Evolutionary conservation across 2,329 filamentous ascomycete genomes (phyloP), one percentile per base, ranked within the genome.

Genomic region (Biscogniauxia mediterranea): DNA sequence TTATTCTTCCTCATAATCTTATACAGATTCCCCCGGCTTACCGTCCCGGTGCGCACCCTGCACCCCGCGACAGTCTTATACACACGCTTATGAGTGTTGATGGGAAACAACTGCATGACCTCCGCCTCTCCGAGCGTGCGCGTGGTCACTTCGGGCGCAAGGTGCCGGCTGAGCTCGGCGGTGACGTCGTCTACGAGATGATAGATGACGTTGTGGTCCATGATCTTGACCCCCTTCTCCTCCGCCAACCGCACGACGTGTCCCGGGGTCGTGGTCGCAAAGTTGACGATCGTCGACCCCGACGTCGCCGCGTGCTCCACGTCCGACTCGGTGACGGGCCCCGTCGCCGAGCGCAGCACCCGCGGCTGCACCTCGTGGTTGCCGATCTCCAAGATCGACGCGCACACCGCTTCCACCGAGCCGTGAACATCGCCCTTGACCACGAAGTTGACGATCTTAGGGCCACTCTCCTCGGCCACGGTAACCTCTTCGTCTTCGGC

Each of bases 341-440:
- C 96, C 1, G 95, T 90, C 1, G 84, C 86, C 3, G 90, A 89
- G 21, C 90, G 87, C 42, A 99, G 84, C 61, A 99, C 82, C 60
- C 87, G 86, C 15, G 93, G 85, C 32, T 82, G 85, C 49, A 97
- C 89, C 73, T 98, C 92, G 68, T 92, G 88, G 77, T 90, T 97
- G 65, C 93, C 93, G 64, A 97, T 82, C 61, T 89, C 86, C 63
- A 87, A 80, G 61, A 99, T 83, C 8, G 89, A 89, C 55, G 91
- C 89, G 62, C 88, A 82, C 2, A 98, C 90, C 2, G 95, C 95
- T 79, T 99, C 95, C 0, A 93, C 93, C 0, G 94, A 98, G 46
- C 95, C 95, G 63, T 90, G 91, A 19, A 98, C 95, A 70, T 99
- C 95, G 58, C 89, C 93, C 76, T 96, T 97, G 78, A 99, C 82